A percentile compares a stretch with the other conserved stretches of the same genome.
Evolutionary conservation across 345 rosid species (phyloP).

Genomic region (Salix caprea): DNA sequence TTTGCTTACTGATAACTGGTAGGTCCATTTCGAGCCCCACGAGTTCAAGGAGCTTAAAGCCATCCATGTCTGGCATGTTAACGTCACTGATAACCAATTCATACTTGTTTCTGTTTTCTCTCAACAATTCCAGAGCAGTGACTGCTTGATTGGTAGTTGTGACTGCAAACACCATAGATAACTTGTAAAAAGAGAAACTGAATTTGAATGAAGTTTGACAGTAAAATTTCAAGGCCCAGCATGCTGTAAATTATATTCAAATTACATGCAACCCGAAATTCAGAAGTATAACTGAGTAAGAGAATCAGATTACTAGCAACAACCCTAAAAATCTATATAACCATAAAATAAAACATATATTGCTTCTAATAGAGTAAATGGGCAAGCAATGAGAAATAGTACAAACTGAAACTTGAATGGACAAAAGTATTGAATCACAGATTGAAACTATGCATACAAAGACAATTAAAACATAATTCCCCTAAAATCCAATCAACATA

Average conservation of each 20-base stretch:
- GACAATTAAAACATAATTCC: neutral
- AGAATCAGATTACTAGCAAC: constrained; percentile 11
- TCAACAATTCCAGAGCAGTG: constrained; percentile 48
- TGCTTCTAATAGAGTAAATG: neutral
- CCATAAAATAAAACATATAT: neutral
- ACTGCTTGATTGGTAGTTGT: constrained; percentile 55
- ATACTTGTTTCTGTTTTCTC: constrained; percentile 49
- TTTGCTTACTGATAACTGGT: constrained; percentile 70
- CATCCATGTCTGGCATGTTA: constrained; percentile 78
- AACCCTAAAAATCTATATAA: neutral
- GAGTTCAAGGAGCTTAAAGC: constrained; percentile 75
- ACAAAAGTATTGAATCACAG: neutral
- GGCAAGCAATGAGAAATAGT: neutral
- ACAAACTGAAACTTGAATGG: neutral
- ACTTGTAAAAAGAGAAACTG: constrained; percentile 2
- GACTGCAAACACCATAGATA: constrained; percentile 37
- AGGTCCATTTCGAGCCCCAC: constrained; percentile 86
- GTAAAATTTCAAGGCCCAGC: neutral
- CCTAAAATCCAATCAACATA: neutral
- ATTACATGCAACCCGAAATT: neutral
- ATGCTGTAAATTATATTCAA: constrained; percentile 5
- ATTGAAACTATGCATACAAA: neutral
- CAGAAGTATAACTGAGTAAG: neutral
- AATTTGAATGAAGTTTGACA: neutral
- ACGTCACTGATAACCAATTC: constrained; percentile 79